Base-by-base conservation (phyloP, 139 green algal species). In the Chlamydomonas sphaeroides region DNA sequence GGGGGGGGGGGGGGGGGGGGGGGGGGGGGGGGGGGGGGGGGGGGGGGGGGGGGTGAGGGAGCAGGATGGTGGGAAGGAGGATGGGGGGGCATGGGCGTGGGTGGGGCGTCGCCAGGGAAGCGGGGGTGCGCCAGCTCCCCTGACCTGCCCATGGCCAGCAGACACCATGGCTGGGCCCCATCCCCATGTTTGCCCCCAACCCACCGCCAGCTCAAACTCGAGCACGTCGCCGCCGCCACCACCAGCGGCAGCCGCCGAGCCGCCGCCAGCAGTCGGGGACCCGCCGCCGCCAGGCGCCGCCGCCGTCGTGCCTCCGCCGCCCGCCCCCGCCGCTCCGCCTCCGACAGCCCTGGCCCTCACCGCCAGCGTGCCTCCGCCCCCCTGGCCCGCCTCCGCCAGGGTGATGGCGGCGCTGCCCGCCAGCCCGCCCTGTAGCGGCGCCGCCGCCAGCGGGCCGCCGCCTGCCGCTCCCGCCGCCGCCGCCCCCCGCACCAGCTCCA, bases 161-260 rank as follows among this genome's bases (percentile, higher is more conserved):
- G 20, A 18, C 25, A 67, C 45, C 45, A 14, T 14, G 14, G 11
- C 45, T 14, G 14, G 14, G 11, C 45, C 45, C 45, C 45, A 10
- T 53, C 51, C 51, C 51, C 51, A 25, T 26, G 3, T 6, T 6
- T 7, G 2, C 56, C 25, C 10, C 56, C 90, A 59, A 18, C 91
- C 89, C 72, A 95, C 72, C 6, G 88, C 86, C 28, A 97, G 74
- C 73, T 95, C 87, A 21, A 97, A 59, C 48, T 97, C 91, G 42
- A 98, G 57, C 39, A 88, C 66, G 70, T 96, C 93, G 72, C 94
- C 88, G 38, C 86, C 20, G 5, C 33, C 30, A 10, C 25, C 28
- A 6, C 30, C 61, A 5, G 11, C 45, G 11, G 45, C 45, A 14
- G n/a, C n/a, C 45, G 11, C 45, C 45, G 11, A 53, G 45, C 45